These are phyloP conservation scores for Candida qinlingensis DNA, from an alignment of 805 yeast species.

Conservation along the genomic window DNA sequence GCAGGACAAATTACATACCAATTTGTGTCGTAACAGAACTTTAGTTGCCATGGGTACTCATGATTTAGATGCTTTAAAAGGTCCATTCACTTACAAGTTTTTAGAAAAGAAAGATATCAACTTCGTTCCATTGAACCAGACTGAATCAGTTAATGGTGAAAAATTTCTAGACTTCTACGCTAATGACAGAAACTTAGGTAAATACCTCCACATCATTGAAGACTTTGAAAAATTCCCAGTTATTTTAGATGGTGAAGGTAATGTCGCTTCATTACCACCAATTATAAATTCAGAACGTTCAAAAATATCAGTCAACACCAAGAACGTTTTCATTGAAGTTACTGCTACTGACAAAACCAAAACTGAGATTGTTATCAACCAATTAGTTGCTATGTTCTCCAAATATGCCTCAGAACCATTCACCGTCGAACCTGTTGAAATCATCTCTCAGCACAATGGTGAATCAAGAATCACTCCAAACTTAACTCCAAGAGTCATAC, in stretches of 20 bases:
- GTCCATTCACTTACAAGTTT: slow-evolving; percentile 87
- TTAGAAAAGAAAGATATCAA: slow-evolving; percentile 70
- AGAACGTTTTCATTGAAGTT: slow-evolving; percentile 84
- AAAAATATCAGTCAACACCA: slow-evolving; percentile 80
- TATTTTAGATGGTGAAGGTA: slow-evolving; percentile 68
- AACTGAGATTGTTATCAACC: slow-evolving; percentile 87
- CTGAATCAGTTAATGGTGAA: slow-evolving; percentile 63
- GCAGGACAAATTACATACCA: slow-evolving; percentile 94
- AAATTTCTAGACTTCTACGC: slow-evolving; percentile 86
- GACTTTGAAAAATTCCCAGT: slow-evolving; percentile 90
- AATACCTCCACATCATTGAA: slow-evolving; percentile 80
- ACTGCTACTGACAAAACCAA: slow-evolving; percentile 96
- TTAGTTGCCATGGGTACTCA: slow-evolving; percentile 99
- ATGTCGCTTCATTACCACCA: slow-evolving; percentile 92
- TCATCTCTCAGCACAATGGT: slow-evolving; percentile 75
- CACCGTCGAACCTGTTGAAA: slow-evolving; percentile 83
- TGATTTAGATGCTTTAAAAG: slow-evolving; percentile 73
- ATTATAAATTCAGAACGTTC: slow-evolving; percentile 90
- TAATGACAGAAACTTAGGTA: slow-evolving; percentile 83
- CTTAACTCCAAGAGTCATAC: slow-evolving; percentile 57
- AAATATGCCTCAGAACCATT: slow-evolving; percentile 78
- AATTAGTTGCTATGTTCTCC: slow-evolving; percentile 93
- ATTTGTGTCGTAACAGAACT: slow-evolving; percentile 94
- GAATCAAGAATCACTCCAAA: slow-evolving; percentile 75
- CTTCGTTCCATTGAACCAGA: slow-evolving; percentile 73